Base-by-base conservation (phyloP, 768 basidiomycete genomes). In the Kwoniella mangroviensis region DNA sequence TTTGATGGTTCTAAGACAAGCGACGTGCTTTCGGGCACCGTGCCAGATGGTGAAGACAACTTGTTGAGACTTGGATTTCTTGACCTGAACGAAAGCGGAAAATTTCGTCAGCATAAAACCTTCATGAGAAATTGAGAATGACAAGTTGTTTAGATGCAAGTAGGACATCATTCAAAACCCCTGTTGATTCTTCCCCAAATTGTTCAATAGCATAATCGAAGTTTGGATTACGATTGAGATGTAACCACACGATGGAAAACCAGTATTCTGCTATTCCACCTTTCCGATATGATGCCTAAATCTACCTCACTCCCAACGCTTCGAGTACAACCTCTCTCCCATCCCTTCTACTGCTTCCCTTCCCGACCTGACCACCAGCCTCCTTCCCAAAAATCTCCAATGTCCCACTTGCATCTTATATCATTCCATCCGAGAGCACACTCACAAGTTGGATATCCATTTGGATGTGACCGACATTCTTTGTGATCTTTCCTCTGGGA, bases 21-120 rank as follows among this genome's bases (percentile, higher is more conserved):
- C 97, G 80, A 98, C 92, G 83, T 99, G 97, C 87, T 99, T 99
- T 83, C 97, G 90, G 73, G 90, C 91, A 72, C 93, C 97, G 85
- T 98, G 93, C 97, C 97, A 99, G 70, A 99, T 92, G 70, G 93
- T 92, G 80, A 98, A 88, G 72, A 89, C 89, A 83, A 98, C 91
- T 83, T 90, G 89, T 82, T 78, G 73, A 74, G 87, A 88, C 76
- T 87, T 86, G 86, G 93, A 90, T 82, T 79, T 73, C 77, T 84
- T 84, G 77, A 82, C 75, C 83, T 83, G 63, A 53, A 34, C 34
- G 34, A 34, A 7, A 34, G 9, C 34, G 34, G 9, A 1, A 68
- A 67, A 49, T 49, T 24, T 57, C 15, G 57, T 65, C 28, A 65
- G 63, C 49, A 34, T 24, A 13, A 34, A 24, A 13, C 26, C 12